Evolutionary conservation across 2,329 filamentous ascomycete genomes (phyloP).

Genomic region (Colletotrichum sp.): DNA sequence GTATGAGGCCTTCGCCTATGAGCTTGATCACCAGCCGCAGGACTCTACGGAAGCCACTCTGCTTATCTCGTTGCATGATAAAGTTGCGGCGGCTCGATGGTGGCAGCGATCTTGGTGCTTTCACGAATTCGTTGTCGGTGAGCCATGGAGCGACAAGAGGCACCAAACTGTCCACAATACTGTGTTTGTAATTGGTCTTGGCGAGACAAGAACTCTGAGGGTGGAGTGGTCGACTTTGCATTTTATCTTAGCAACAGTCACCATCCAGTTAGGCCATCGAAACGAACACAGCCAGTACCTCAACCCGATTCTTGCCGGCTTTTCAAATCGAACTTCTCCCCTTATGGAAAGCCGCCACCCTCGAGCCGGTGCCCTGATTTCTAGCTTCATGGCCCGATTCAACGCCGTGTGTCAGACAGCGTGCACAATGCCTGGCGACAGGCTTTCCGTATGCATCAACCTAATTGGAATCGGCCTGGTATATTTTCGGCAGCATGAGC

Average conservation of each 20-base stretch:
- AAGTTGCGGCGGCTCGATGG: slow-evolving; percentile 5
- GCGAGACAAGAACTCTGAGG: not conserved
- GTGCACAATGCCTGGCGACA: not conserved
- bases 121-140: slow-evolving; percentile 4
- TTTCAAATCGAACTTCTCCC: not conserved
- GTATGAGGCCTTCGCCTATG: not conserved
- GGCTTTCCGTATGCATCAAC: slow-evolving; percentile 1
- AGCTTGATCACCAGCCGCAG: not conserved
- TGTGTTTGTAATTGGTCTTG: not conserved
- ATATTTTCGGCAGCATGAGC: not conserved
- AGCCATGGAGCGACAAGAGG: slow-evolving; percentile 3
- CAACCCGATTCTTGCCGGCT: not conserved
- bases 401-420: slow-evolving; percentile 1
- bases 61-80: not conserved
- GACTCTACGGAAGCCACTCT: not conserved
- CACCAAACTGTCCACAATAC: not conserved
- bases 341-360: not conserved
- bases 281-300: not conserved
- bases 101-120: slow-evolving; percentile 14
- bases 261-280: not conserved
- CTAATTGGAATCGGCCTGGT: not conserved
- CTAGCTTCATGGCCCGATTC: slow-evolving; percentile 7
- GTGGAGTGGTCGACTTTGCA: not conserved
- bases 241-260: not conserved
- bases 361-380: not conserved